Conservation (phyloP, 495 filamentous ascomycete species). For the Niebla homalea region DNA sequence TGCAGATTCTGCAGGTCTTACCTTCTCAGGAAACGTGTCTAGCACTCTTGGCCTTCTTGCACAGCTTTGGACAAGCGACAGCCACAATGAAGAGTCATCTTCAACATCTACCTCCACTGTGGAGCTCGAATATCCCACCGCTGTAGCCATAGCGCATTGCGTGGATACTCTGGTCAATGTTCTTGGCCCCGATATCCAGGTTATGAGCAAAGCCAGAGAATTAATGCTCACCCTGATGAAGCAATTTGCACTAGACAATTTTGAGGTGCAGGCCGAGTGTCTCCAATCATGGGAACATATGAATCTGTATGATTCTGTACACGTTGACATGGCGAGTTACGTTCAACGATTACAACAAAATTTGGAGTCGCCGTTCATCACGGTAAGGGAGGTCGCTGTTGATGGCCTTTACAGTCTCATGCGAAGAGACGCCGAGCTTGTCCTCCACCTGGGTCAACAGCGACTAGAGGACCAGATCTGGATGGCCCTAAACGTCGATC, state of each 20-base stretch:
- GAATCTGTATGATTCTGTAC: slow-evolving; percentile 76
- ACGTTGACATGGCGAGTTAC: slow-evolving; percentile 71
- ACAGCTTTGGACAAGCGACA: slow-evolving; percentile 81
- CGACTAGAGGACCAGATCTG: slow-evolving; percentile 85
- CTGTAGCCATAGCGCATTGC: slow-evolving; percentile 70
- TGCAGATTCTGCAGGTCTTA: slow-evolving; percentile 83
- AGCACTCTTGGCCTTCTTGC: slow-evolving; percentile 86
- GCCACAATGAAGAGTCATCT: slow-evolving; percentile 73
- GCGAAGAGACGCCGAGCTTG: slow-evolving; percentile 74
- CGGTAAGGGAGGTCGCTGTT: slow-evolving; percentile 66
- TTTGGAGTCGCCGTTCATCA: slow-evolving; percentile 49
- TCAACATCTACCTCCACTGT: slow-evolving; percentile 74
- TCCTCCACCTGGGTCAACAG: slow-evolving; percentile 56
- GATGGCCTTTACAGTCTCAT: slow-evolving; percentile 88
- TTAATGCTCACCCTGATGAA: slow-evolving; percentile 76
- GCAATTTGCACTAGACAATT: slow-evolving; percentile 67
- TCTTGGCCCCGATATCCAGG: slow-evolving; percentile 87
- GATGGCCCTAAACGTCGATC: slow-evolving; percentile 66
- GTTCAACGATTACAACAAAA: slow-evolving; percentile 69
- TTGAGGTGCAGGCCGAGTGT: slow-evolving; percentile 61
- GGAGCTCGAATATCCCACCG: slow-evolving; percentile 67
- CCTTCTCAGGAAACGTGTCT: slow-evolving; percentile 79
- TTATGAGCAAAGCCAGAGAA: slow-evolving; percentile 80
- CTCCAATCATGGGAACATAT: slow-evolving; percentile 81
- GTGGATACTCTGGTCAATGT: slow-evolving; percentile 96